Evolutionary conservation across 2,329 filamentous ascomycete species (phyloP), one percentile per base, ranked within the genome.

Genomic region (Fusarium sp.): DNA sequence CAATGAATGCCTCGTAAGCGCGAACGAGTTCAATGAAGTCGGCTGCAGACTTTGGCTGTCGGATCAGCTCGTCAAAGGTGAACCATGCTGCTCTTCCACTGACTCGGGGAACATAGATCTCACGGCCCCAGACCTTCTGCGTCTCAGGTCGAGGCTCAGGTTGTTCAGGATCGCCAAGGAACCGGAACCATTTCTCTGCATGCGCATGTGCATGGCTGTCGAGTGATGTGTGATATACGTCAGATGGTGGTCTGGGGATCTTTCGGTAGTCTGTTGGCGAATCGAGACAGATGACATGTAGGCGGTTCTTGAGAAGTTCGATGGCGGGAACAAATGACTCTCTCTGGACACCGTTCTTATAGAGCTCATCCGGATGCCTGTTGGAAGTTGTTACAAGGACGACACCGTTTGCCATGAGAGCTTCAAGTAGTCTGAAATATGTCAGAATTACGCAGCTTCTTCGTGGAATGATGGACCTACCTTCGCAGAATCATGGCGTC

Each of bases 251-350:
- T 1, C 96, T 89, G 2, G 95, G 93, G 58, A 99, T 97, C 80
- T 98, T 98, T 75, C 96, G 93, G 83, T 99, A 99, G 81, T 99
- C 96, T 37, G 94, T 99, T 7, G 91, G 90, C 4, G 94, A 97
- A 82, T 99, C 93, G 62, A 99, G 90, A 80, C 98, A 98, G 74
- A 99, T 92, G 47, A 98, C 93, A 55, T 92, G 90, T 11, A 99
- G 87, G 4, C 91, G 89, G 38, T 85, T 88, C 79, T 98, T 95
- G 43, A 99, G 89, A 6, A 99, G 90, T 68, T 94, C 91, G 77
- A 99, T 99, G 71, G 95, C 97, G 0, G 96, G 96, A 50, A 99
- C 88, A 78, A 99, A 99, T 9, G 93, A 97, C 72, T 97, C 91
- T 62, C 96, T 91, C 82, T 99, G 96, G 69, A 99, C 95, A 57